Evolutionary conservation across 202 grass and related monocot genomes (phyloP).

Genomic region (Hordeum pubiflorum): DNA sequence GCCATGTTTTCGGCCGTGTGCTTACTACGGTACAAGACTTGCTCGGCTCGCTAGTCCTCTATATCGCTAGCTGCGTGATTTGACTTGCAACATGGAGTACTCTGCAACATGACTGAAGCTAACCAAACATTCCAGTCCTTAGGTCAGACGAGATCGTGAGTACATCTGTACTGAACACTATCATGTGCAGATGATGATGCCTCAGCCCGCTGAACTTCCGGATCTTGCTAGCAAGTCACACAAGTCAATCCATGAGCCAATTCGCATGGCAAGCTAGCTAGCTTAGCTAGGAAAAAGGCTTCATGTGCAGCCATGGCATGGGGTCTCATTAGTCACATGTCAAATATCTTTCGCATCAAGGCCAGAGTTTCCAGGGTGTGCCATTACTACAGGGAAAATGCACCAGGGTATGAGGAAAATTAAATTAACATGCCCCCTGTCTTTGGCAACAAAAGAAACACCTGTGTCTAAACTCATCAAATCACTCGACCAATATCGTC

Average conservation of each 20-base stretch:
- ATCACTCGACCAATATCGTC: constrained; percentile 3
- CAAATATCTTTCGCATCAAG: not conserved
- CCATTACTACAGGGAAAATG: not conserved
- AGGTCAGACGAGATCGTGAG: not conserved
- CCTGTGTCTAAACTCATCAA: constrained; percentile 7
- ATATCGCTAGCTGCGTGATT: not conserved
- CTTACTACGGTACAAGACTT: not conserved
- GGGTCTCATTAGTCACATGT: not conserved
- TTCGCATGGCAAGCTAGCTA: not conserved
- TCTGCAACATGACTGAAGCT: not conserved
- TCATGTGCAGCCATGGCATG: constrained; percentile 1
- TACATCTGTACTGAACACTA: not conserved
- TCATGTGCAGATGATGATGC: not conserved
- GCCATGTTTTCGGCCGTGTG: too few relatives aligned
- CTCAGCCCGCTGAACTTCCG: not conserved
- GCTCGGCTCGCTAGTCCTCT: not conserved
- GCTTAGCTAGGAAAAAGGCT: not conserved
- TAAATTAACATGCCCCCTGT: not conserved
- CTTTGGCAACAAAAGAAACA: constrained; percentile 11
- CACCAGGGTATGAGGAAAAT: not conserved
- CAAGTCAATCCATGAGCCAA: not conserved
- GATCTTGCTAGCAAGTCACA: not conserved
- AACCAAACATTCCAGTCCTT: constrained; percentile 36
- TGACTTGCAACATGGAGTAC: not conserved
- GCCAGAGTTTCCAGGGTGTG: not conserved